Conservation (phyloP, 2,329 filamentous ascomycete genomes). For the Cyclaneusma minus region DNA sequence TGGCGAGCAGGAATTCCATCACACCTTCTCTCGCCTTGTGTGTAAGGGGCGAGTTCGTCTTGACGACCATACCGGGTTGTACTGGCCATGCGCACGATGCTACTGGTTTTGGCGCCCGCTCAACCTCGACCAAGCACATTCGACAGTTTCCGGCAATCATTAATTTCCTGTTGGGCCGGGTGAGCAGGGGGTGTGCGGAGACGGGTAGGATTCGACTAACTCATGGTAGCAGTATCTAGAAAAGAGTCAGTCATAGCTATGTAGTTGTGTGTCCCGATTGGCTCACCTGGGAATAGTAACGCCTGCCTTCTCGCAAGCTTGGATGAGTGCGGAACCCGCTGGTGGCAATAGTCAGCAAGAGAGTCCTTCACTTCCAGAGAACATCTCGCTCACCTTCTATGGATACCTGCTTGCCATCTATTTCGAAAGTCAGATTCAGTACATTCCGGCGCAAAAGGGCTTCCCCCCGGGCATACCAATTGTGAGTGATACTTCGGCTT, state of each 20-base stretch:
- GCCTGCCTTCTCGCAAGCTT: conserved; percentile 97
- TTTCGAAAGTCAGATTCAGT: conserved; percentile 12
- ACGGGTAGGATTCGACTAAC: conserved; percentile 35
- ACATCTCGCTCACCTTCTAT: conserved; percentile 60
- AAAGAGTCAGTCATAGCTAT: conserved; percentile 14
- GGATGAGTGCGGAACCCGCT: conserved; percentile 95
- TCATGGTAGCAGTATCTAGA: conserved; percentile 95
- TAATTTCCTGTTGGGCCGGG: conserved; percentile 52
- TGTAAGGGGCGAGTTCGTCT: conserved; percentile 88
- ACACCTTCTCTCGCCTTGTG: conserved; percentile 98
- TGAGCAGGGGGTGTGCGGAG: conserved; percentile 14
- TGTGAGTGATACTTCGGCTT: conserved; percentile 91
- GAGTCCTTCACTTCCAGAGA: conserved; percentile 4
- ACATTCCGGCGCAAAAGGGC: conserved; percentile 4
- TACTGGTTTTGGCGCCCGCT: conserved; percentile 88
- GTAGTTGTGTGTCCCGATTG: conserved; percentile 3
- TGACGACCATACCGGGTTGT: conserved; percentile 96
- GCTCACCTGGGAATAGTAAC: conserved; percentile 68
- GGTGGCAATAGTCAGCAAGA: conserved; percentile 24
- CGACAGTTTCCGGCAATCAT: conserved; percentile 99
- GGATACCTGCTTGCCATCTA: conserved; percentile 95
- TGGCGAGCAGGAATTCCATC: conserved; percentile 96
- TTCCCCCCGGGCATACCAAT: conserved; percentile 49
- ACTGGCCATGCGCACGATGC: conserved; percentile 98
- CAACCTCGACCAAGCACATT: conserved; percentile 98